A percentile compares a stretch with the other conserved stretches of the same genome.
These are phyloP conservation scores for Pseudogymnoascus sp. DNA, from an alignment of 2,329 filamentous ascomycete species.

Conservation along the genomic window DNA sequence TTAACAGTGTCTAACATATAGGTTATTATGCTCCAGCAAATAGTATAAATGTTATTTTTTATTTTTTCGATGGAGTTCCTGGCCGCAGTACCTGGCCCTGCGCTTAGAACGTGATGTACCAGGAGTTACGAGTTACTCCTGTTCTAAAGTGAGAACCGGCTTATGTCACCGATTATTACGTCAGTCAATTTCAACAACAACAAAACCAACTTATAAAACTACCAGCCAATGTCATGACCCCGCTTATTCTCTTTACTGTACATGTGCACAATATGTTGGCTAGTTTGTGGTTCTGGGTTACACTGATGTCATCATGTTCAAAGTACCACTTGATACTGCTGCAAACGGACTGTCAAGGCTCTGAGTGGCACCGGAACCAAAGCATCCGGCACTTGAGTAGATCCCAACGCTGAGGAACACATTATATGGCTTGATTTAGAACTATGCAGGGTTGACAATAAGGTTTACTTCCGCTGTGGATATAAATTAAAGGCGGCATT, in stretches of 20 bases:
- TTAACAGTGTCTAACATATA: too few relatives aligned
- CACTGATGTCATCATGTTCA: neutral
- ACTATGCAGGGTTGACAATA: neutral
- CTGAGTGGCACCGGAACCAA: neutral
- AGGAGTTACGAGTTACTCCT: too few relatives aligned
- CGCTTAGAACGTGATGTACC: neutral
- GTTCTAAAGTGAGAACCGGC: neutral
- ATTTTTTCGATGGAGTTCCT: neutral
- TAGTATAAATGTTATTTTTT: neutral
- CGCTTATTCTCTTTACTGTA: neutral
- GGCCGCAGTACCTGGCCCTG: neutral
- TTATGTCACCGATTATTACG: neutral
- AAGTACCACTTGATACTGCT: neutral
- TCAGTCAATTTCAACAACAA: neutral
- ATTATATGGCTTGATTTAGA: neutral
- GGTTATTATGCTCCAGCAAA: neutral
- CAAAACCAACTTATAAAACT: neutral
- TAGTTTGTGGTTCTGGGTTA: neutral
- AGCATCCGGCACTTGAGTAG: neutral
- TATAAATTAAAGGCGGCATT: neutral
- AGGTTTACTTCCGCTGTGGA: neutral
- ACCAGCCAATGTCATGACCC: neutral
- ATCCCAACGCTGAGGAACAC: neutral
- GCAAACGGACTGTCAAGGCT: neutral
- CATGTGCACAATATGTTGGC: neutral